Evolutionary conservation across 306 rosid genomes (phyloP), one percentile per base, ranked within the genome.

Genomic region (Herpetospermum pedunculosum): DNA sequence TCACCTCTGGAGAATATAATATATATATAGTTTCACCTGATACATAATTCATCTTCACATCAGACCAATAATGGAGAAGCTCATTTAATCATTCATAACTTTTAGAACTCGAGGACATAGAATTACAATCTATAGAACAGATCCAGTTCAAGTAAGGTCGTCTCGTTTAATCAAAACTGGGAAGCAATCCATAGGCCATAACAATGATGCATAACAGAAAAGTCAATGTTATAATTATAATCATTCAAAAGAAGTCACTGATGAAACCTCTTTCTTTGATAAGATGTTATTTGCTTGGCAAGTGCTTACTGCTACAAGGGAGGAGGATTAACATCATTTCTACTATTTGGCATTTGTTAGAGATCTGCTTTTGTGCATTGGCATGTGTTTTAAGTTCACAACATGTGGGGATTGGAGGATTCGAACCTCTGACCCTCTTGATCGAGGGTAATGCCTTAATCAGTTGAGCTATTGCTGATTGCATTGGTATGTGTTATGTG

Each of bases 1-100:
- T 85, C 96, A 81, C 77, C 43, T 85, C 12, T 50, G 10, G 26
- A 63, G 48, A 70, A 30, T 21, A 64, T 44, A 59, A 59, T 5
- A 15, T 18, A 4, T 50, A 35, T 62, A 67, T 68, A 14, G 21
- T 69, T 29, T 69, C 35, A 59, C 67, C 72, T 23, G 53, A 32
- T 26, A 3, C 5, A 60, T 0, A 2, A 23, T 19, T 41, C 34
- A 32, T 40, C 21, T n/a, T 52, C 48, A 29, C 52, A 32, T 64
- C 30, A 77, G 50, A 55, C 28, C 65, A 41, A 23, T 9, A 34
- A 50, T 30, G 32, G 32, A 12, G 15, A 10, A 14, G 54, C 70
- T 60, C 23, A 1, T 59, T 18, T 30, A 30, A 59, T 30, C 11
- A 47, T n/a, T n/a, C n/a, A 58, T 0, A 6, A 29, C 5, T 26